These are phyloP conservation scores for Apodospora peruviana DNA, from an alignment of 495 filamentous ascomycete genomes.

Conservation along the genomic window DNA sequence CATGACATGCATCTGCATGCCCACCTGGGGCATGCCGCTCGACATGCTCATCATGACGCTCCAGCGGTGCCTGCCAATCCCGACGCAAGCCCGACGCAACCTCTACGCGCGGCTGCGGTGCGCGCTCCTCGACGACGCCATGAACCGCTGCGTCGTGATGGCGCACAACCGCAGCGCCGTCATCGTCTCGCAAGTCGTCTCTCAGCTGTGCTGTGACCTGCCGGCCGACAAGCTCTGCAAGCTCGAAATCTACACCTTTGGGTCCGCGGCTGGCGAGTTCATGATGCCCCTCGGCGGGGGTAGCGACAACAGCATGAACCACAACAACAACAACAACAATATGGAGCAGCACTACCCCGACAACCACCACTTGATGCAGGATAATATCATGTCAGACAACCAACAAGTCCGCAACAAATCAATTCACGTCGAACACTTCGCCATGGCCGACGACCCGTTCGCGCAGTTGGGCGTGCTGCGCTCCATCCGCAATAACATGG, in stretches of 20 bases:
- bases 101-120: constrained; percentile 27
- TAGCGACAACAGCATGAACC: no score
- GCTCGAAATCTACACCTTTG: constrained; percentile 41
- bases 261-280: constrained; percentile 34
- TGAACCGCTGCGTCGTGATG: constrained; percentile 30
- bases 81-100: constrained; percentile 16
- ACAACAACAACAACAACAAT: constrained; percentile 10
- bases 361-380: no score
- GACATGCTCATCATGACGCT: constrained; percentile 25
- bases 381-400: no score
- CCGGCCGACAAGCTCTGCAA: constrained; percentile 28
- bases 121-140: constrained; percentile 29
- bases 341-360: constrained; percentile 2
- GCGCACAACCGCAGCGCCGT: constrained; percentile 29
- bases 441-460: constrained; percentile 28
- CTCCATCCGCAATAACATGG: constrained; percentile 28
- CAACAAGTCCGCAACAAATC: constrained; percentile 4
- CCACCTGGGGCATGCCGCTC: constrained; percentile 25
- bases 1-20: constrained; percentile 27
- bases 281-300: constrained; percentile 26
- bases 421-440: constrained; percentile 34
- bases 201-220: constrained; percentile 34
- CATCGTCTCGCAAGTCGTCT: constrained; percentile 26
- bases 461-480: constrained; percentile 30
- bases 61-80: constrained; percentile 23